These are phyloP conservation scores for Climacium dendroides DNA, from an alignment of 225 moss, liverwort and hornwort genomes.

Conservation along the genomic window DNA sequence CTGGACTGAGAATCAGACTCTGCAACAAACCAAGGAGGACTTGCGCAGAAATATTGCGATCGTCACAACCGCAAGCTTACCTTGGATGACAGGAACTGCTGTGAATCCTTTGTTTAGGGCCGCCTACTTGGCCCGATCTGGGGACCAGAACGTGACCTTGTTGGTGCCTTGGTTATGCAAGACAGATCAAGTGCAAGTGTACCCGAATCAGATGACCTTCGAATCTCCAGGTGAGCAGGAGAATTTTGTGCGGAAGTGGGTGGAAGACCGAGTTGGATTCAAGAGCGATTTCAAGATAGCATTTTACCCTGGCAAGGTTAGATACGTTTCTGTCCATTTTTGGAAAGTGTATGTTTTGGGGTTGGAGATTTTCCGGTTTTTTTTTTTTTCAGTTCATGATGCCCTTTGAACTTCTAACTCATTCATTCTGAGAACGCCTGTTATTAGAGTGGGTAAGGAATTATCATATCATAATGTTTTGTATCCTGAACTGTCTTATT, in stretches of 20 bases:
- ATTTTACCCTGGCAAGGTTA: slow-evolving; percentile 92
- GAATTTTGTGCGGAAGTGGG: slow-evolving; percentile 71
- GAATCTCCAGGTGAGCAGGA: slow-evolving; percentile 73
- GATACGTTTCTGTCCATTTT: background rate
- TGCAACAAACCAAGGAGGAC: slow-evolving; percentile 12
- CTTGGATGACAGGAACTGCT: slow-evolving; percentile 99
- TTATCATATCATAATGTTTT: background rate
- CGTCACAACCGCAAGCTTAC: slow-evolving; percentile 86
- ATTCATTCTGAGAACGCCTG: background rate
- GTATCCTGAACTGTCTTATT: background rate
- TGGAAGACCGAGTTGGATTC: slow-evolving; percentile 81
- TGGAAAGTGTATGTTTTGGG: background rate
- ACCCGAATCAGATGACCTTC: slow-evolving; percentile 77
- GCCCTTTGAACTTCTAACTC: background rate
- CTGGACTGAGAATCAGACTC: slow-evolving; percentile 27
- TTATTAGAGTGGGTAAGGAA: background rate
- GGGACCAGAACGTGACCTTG: slow-evolving; percentile 68
- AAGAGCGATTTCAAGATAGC: slow-evolving; percentile 80
- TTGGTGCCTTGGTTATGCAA: slow-evolving; percentile 89
- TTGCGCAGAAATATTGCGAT: slow-evolving; percentile 63
- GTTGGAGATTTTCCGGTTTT: background rate
- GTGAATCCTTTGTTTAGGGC: slow-evolving; percentile 96
- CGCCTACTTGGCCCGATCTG: slow-evolving; percentile 75
- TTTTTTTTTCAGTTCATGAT: background rate
- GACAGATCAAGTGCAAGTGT: slow-evolving; percentile 81